These are phyloP conservation scores for Pythium aquatile DNA, from an alignment of 352 stramenopile genomes.

Conservation along the genomic window DNA sequence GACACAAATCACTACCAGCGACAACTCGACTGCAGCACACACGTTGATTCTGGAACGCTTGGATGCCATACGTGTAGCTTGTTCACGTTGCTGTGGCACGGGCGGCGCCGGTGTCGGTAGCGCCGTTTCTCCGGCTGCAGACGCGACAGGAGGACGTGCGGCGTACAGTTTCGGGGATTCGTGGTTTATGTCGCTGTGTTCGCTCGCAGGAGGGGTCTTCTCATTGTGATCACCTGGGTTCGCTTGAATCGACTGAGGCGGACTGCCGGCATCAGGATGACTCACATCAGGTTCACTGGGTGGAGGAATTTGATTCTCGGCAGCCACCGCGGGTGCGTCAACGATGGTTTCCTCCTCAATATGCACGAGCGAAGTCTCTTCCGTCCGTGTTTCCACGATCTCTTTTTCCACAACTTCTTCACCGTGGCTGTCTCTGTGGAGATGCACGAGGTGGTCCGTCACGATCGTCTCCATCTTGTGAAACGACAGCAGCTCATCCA, in stretches of 20 bases:
- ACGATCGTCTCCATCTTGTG: slow-evolving; percentile 5
- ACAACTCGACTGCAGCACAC: neutral
- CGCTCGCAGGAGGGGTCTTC: neutral
- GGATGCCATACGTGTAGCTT: neutral
- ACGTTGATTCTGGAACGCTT: neutral
- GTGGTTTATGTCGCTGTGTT: neutral
- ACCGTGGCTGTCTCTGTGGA: neutral
- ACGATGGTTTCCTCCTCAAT: neutral
- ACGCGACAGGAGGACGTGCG: neutral
- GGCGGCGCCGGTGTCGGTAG: neutral
- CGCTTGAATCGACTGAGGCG: neutral
- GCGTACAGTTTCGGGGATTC: neutral
- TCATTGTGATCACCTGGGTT: neutral
- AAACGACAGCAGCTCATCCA: slow-evolving; percentile 16
- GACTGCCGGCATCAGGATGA: neutral
- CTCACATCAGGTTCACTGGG: neutral
- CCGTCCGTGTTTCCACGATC: neutral
- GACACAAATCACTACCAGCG: neutral
- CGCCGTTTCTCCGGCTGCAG: neutral
- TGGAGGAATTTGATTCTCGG: neutral
- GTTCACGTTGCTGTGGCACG: neutral
- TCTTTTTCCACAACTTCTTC: neutral
- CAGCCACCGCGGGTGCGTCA: neutral
- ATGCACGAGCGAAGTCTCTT: neutral
- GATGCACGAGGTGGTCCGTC: slow-evolving; percentile 12